Percentiles rank a stretch among this genome's conserved stretches.
Evolutionary conservation across 1,284 basidiomycete genomes (phyloP).

Genomic region (Pseudozyma sp.): DNA sequence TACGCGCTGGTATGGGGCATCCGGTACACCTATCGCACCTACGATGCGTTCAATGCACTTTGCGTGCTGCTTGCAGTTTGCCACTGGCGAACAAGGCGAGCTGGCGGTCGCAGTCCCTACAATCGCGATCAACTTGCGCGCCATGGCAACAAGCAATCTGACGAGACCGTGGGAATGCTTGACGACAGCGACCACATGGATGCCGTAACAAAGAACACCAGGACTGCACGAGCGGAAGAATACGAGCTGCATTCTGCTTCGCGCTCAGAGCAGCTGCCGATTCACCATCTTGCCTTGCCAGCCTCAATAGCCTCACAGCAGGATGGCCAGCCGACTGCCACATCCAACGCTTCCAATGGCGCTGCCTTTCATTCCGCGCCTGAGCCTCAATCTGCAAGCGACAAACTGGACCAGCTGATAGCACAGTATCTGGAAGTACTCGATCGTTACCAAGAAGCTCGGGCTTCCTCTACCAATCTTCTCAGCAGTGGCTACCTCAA

Average conservation of each 20-base stretch:
- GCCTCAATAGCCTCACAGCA: constrained; percentile 3
- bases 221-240: neutral
- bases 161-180: constrained; percentile 31
- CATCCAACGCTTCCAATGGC: neutral
- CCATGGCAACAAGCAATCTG: constrained; percentile 16
- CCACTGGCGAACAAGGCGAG: constrained; percentile 37
- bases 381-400: neutral
- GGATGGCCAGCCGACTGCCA: neutral
- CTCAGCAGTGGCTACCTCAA: constrained; percentile 41
- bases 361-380: neutral
- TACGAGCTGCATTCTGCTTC: constrained; percentile 20
- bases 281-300: constrained; percentile 36
- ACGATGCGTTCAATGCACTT: constrained; percentile 43
- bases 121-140: neutral
- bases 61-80: constrained; percentile 24
- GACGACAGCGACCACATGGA: neutral
- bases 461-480: neutral
- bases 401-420: constrained; percentile 34
- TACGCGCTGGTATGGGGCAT: constrained; percentile 49
- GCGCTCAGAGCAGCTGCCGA: constrained; percentile 15
- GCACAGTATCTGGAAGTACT: constrained; percentile 48
- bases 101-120: constrained; percentile 1
- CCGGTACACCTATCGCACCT: constrained; percentile 47
- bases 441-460: constrained; percentile 40
- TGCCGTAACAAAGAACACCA: neutral